Base-by-base conservation (phyloP, 1,139 yeast species). In the Dujonia santamariae region DNA sequence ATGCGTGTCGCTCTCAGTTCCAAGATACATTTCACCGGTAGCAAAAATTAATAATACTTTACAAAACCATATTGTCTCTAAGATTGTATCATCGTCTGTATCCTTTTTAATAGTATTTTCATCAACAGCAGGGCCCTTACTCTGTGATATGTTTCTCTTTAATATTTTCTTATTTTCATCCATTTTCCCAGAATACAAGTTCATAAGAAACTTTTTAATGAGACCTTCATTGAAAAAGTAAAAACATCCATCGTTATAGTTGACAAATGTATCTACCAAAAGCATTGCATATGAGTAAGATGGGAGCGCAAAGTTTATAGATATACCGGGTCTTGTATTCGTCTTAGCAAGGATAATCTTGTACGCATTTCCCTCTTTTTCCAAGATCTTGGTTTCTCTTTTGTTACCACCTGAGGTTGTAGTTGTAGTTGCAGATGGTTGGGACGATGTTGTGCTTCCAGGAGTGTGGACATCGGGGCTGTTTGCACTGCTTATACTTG, bases 141-240 rank as follows among this genome's bases (percentile, higher is more conserved):
- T 61, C 26, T 67, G 65, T 0, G 55, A 37, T 4, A 54, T 47
- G 38, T 68, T 68, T 25, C 75, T 47, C 39, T 59, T 58, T 46
- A 68, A 53, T 17, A 69, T 68, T 30, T 52, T 54, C 37, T 57
- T 63, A 43, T 69, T 69, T 26, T 66, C 74, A 11, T 51, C 55
- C 15, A 66, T 52, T 23, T 64, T 66, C 6, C 75, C 75, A 3
- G 72, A 56, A 51, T 81, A 84, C 21, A 82, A 64, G 40, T 80
- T 71, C 61, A 77, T 72, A 34, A 83, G 53, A 42, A 78, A 80
- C 42, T 75, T 73, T 50, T 82, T 82, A 19, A 82, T 85, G 20
- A 82, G 52, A 0, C 94, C 94, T 51, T 84, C 90, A 52, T 86
- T 86, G 61, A 85, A 84, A 50, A 85, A 85, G 56, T 86, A 86